These are phyloP conservation scores for Mortierella sp. DNA, from an alignment of 371 early-diverging fungal species.

Conservation along the genomic window DNA sequence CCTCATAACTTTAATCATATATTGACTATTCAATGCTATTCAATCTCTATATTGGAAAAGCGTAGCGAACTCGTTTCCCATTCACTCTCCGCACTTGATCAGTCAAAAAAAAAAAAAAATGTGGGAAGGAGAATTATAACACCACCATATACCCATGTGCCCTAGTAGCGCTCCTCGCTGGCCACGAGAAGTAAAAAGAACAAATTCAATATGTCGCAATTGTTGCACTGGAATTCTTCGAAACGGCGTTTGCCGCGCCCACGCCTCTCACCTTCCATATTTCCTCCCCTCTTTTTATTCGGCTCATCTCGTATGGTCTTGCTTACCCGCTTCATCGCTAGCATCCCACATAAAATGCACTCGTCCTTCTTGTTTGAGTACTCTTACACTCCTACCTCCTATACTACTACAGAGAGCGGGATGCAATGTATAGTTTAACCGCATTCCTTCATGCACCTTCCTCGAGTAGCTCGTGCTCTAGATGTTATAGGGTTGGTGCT, in stretches of 20 bases:
- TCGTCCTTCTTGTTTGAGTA: no score
- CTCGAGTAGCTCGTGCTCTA: no score
- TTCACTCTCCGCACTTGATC: conserved; percentile 15
- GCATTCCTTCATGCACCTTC: no score
- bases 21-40: conserved; percentile 4
- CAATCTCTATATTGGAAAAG: conserved; percentile 25
- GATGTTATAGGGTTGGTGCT: no score
- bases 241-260: neutral
- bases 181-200: neutral
- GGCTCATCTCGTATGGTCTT: neutral
- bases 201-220: neutral
- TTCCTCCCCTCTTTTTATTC: neutral
- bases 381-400: no score
- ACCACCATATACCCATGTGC: neutral
- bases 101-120: neutral
- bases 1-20: neutral
- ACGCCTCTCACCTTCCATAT: neutral
- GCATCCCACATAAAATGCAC: no score
- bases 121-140: neutral
- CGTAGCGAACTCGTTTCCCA: conserved; percentile 30
- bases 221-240: neutral
- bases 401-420: no score
- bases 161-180: no score
- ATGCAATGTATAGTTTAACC: no score
- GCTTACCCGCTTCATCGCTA: no score